Evolutionary conservation across 1,139 yeast genomes (phyloP).

Genomic region (Meyerozyma smithsonii): DNA sequence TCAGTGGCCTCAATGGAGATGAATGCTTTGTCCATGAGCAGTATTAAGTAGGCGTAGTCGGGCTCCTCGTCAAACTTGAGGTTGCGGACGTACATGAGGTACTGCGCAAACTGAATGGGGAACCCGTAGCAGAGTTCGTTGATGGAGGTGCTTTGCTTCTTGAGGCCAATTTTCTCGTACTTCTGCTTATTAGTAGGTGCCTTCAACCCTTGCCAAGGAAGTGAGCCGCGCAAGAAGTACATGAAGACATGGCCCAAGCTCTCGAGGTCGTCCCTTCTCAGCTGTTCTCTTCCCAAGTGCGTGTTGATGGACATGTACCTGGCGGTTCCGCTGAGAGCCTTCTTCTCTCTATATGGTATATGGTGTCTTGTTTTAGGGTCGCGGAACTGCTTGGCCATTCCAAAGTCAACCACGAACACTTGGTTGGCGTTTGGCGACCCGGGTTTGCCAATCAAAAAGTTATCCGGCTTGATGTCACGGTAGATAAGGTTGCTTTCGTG

Average conservation of each 20-base stretch:
- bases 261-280: constrained; percentile 60
- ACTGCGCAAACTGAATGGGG: constrained; percentile 76
- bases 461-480: constrained; percentile 95
- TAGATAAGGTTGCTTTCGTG: constrained; percentile 89
- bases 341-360: constrained; percentile 59
- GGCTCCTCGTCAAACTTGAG: constrained; percentile 75
- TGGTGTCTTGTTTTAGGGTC: constrained; percentile 57
- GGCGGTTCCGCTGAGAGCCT: constrained; percentile 62
- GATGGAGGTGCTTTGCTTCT: constrained; percentile 67
- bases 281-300: constrained; percentile 61
- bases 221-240: constrained; percentile 57
- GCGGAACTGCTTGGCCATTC: constrained; percentile 66
- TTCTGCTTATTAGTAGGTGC: constrained; percentile 97
- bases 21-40: constrained; percentile 41
- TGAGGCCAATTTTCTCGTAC: constrained; percentile 78
- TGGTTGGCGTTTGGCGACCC: constrained; percentile 45
- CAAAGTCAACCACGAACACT: constrained; percentile 69
- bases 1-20: constrained; percentile 31
- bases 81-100: constrained; percentile 64
- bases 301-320: constrained; percentile 64
- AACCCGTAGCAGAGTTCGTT: constrained; percentile 64
- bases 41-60: constrained; percentile 52
- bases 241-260: constrained; percentile 62
- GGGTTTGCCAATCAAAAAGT: constrained; percentile 73
- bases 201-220: constrained; percentile 77